Evolutionary conservation across 257 asterid species (phyloP).

Genomic region (Ilex asprella): DNA sequence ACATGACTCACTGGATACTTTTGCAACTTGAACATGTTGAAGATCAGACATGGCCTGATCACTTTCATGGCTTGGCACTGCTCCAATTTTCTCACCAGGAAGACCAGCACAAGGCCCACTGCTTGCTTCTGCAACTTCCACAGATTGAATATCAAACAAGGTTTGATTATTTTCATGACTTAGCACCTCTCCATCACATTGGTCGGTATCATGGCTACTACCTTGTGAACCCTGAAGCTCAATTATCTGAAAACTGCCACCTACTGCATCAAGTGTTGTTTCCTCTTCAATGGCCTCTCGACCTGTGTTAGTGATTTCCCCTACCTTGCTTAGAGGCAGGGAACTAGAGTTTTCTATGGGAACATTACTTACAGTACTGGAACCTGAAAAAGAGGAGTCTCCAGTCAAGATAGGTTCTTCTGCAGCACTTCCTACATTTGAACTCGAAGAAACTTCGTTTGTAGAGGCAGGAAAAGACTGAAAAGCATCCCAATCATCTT

Average conservation of each 20-base stretch:
- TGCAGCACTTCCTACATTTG: constrained; percentile 11
- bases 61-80: constrained; percentile 10
- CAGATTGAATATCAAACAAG: constrained; percentile 12
- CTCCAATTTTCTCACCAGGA: not conserved
- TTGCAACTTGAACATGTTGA: constrained; percentile 15
- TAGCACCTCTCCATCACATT: constrained; percentile 15
- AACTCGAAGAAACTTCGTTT: constrained; percentile 41
- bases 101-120: constrained; percentile 4
- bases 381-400: constrained; percentile 26
- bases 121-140: constrained; percentile 18
- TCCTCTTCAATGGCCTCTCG: constrained; percentile 24
- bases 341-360: constrained; percentile 24
- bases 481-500: constrained; percentile 96
- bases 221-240: constrained; percentile 22
- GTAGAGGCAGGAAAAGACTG: constrained; percentile 85
- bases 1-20: constrained; percentile 8
- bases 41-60: constrained; percentile 17
- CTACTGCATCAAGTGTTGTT: constrained; percentile 12
- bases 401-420: constrained; percentile 13
- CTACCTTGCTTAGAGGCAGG: constrained; percentile 19
- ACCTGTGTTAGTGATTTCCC: constrained; percentile 16
- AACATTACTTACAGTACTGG: constrained; percentile 13
- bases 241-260: constrained; percentile 16
- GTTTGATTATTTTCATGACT: constrained; percentile 13
- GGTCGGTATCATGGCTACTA: constrained; percentile 13